These are phyloP conservation scores for Letharia columbiana DNA, from an alignment of 495 filamentous ascomycete species.

Conservation along the genomic window DNA sequence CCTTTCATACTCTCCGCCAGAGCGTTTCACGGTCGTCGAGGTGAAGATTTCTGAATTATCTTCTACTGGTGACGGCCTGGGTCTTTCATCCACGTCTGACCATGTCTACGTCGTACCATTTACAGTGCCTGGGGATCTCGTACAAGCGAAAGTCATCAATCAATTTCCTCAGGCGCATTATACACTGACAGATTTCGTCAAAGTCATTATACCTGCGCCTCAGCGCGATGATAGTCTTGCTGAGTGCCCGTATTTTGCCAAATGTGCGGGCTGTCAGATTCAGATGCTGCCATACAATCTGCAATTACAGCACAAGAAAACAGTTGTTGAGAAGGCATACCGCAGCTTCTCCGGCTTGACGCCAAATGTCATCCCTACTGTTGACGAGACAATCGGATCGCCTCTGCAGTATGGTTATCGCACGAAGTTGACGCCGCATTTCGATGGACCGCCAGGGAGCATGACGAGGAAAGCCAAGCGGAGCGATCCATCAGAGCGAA, in stretches of 20 bases:
- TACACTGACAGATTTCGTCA: slow-evolving; percentile 70
- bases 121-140: slow-evolving; percentile 72
- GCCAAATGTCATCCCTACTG: slow-evolving; percentile 62
- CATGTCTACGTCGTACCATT: slow-evolving; percentile 89
- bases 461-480: slow-evolving; percentile 36
- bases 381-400: slow-evolving; percentile 79
- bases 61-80: slow-evolving; percentile 57
- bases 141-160: slow-evolving; percentile 67
- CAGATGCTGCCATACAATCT: slow-evolving; percentile 90
- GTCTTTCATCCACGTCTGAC: slow-evolving; percentile 17
- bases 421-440: slow-evolving; percentile 95
- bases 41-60: slow-evolving; percentile 67
- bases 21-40: slow-evolving; percentile 65
- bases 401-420: slow-evolving; percentile 88
- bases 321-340: slow-evolving; percentile 86
- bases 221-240: slow-evolving; percentile 69
- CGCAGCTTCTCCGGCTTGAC: slow-evolving; percentile 77
- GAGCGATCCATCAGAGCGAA: slow-evolving; percentile 25
- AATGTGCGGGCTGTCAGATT: slow-evolving; percentile 89
- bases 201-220: slow-evolving; percentile 62
- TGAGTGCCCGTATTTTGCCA: slow-evolving; percentile 74
- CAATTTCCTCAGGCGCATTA: slow-evolving; percentile 54
- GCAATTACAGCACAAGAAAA: slow-evolving; percentile 75
- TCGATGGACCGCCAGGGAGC: slow-evolving; percentile 56
- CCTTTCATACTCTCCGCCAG: slow-evolving; percentile 41